Evolutionary conservation across 176 grass and related monocot genomes (phyloP), one percentile per base, ranked within the genome.

Genomic region (Carex pumila): DNA sequence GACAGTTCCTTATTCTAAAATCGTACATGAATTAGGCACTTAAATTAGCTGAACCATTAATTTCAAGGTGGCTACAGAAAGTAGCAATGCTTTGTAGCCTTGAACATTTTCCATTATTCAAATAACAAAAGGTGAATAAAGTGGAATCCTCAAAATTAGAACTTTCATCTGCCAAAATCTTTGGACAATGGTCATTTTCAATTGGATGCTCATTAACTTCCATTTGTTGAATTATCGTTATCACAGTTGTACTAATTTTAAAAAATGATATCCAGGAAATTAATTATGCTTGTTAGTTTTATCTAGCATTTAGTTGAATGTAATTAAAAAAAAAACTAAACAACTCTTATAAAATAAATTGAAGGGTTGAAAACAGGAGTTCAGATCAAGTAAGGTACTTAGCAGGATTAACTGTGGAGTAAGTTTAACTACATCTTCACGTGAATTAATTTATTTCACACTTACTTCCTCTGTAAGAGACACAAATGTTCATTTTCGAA

Each of bases 171-270:
- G 43, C 71, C 45, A 3, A 75, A 74, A 75, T 54, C 19, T 53
- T 75, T 75, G 45, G 45, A 30, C 43, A 14, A 11, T 25, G 21
- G 71, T 76, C 72, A 76, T 32, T 76, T 76, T 76, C 21, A 53
- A 76, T 76, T 76, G 13, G 72, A 54, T 21, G 47, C 45, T 76
- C 72, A 17, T 54, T 32, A 56, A 75, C 19, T 6, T 6, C 56
- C 1, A 77, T 10, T 77, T 77, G 50, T 54, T 77, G 50, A 77
- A 77, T 77, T 77, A 56, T 56, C 50, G 55, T 32, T 77, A 50
- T 77, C 73, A 77, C 5, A 76, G 17, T 25, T 71, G 3, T 49
- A 1, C 37, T 22, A 41, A 2, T 37, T 7, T 37, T 54, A 30
- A 45, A 45, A 45, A 45, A 45, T 45, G 43, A 45, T 7, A 45